Conservation (phyloP, 192 early-diverging fungal genomes). For the Podila epigama region DNA sequence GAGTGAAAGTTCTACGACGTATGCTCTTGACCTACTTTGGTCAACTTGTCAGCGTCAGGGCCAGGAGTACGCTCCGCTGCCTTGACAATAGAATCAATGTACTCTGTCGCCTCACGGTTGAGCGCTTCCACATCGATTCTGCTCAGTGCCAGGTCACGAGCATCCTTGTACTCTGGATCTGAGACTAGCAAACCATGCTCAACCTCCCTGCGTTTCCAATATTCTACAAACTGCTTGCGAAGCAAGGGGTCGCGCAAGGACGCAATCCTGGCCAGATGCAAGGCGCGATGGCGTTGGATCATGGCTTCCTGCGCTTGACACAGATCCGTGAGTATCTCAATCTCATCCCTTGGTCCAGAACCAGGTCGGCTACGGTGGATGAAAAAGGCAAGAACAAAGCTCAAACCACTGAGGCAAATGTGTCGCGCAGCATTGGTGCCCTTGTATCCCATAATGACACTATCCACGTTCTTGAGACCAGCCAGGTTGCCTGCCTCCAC, state of each 20-base stretch:
- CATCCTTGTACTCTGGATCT: conserved; percentile 42
- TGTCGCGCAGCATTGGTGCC: conserved; percentile 21
- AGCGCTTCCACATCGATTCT: conserved; percentile 40
- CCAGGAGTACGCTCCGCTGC: conserved; percentile 15
- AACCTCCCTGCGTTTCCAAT: conserved; percentile 45
- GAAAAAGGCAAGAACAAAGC: conserved; percentile 13
- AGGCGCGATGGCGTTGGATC: conserved; percentile 33
- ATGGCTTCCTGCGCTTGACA: conserved; percentile 42
- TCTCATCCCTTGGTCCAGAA: conserved; percentile 15
- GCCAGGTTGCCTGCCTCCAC: conserved; percentile 4
- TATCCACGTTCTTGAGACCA: conserved; percentile 6
- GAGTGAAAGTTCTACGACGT: neutral
- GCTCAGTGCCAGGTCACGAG: conserved; percentile 36
- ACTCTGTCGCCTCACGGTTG: conserved; percentile 20
- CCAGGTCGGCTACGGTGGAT: conserved; percentile 4
- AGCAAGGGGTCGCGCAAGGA: conserved; percentile 27
- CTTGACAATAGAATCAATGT: conserved; percentile 31
- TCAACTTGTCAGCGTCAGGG: conserved; percentile 2
- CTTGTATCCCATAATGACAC: conserved; percentile 3
- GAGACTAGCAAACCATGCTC: conserved; percentile 26
- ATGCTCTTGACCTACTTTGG: conserved; percentile 7
- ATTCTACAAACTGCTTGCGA: conserved; percentile 47
- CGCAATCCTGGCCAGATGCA: conserved; percentile 37
- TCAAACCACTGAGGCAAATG: conserved; percentile 20
- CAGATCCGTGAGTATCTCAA: conserved; percentile 39